Evolutionary conservation across 1,139 yeast genomes (phyloP), one percentile per base, ranked within the genome.

Genomic region (Diutina rugosa): DNA sequence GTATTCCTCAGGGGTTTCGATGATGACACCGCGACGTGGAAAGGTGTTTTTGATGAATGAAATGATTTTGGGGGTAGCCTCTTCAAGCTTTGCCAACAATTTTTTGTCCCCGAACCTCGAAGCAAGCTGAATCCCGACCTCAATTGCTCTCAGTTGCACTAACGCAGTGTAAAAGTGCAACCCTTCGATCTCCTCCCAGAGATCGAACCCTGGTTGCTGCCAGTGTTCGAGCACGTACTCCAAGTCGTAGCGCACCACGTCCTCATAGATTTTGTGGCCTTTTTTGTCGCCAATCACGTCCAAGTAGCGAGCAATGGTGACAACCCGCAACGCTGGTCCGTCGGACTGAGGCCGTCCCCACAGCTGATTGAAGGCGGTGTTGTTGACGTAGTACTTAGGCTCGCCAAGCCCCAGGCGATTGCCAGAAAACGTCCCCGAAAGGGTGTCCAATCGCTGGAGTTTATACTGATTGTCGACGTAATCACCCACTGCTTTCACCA

Each of bases 281-380:
- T 71, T 65, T 6, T 71, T 62, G 38, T 14, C 28, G 16, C 29
- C 51, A 58, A 84, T 67, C 10, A 76, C 62, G 32, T 71, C 69
- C 59, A 89, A 64, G 66, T 81, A 89, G 60, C 80, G 79, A 55
- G 81, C 69, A 38, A 86, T 76, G 1, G 96, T 77, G 56, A 85
- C 76, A 3, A 84, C 78, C 61, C 98, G 77, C 58, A 91, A 74
- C 0, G 95, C 95, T 0, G 98, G 97, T 0, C 98, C 98, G 68
- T 93, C 99, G 60, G 90, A 79, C 69, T 91, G 99, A 0, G 99
- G 99, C 63, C 99, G 77, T 1, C 98, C 98, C 99, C 98, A 91
- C 48, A 72, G 67, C 2, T 73, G 82, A 16, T 70, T 67, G 63
- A 86, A 91, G 0, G 87, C 74, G 0, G 80, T 65, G 35, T 86